phyloP scores from a whole-genome alignment of 1,284 basidiomycete species.

The Hemileia vastatrix region DNA sequence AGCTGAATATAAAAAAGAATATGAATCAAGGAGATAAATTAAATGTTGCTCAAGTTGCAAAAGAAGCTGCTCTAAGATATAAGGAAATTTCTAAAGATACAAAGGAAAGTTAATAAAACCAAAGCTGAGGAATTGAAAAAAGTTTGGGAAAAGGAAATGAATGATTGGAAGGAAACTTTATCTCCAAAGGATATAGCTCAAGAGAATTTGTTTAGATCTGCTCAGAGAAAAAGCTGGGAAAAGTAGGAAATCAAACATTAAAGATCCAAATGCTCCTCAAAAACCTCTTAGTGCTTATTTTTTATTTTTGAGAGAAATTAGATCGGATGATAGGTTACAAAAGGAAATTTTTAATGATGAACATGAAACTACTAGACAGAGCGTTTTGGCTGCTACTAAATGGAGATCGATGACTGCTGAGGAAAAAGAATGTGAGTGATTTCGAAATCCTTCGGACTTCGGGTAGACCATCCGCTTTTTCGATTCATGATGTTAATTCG shows the following conservation, averaged over 20 bases:
- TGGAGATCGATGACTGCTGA: constrained; percentile 86
- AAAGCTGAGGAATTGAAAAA: constrained; percentile 75
- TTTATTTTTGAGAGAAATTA: constrained; percentile 81
- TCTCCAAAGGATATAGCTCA: constrained; percentile 90
- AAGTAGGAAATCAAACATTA: constrained; percentile 84
- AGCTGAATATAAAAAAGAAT: constrained; percentile 72
- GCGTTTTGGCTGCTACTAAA: constrained; percentile 78
- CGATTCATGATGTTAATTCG: constrained; percentile 14
- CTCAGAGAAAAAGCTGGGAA: constrained; percentile 87
- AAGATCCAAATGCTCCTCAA: constrained; percentile 93
- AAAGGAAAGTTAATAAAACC: constrained; percentile 67
- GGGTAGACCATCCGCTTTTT: constrained; percentile 28
- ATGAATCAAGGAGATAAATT: constrained; percentile 53
- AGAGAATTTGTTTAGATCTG: constrained; percentile 81
- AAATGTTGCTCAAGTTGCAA: constrained; percentile 89
- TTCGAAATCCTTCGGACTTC: constrained; percentile 26
- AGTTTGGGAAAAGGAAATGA: constrained; percentile 64
- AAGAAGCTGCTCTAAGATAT: constrained; percentile 86
- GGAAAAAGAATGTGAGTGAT: constrained; percentile 66
- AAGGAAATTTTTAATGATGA: constrained; percentile 80
- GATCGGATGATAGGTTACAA: constrained; percentile 61
- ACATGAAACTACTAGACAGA: constrained; percentile 87
- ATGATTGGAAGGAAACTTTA: constrained; percentile 74
- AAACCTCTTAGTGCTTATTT: constrained; percentile 91
- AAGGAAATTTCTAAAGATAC: constrained; percentile 64